phyloP scores from a whole-genome alignment of 345 rosid species.

The Gossypium longicalyx region DNA sequence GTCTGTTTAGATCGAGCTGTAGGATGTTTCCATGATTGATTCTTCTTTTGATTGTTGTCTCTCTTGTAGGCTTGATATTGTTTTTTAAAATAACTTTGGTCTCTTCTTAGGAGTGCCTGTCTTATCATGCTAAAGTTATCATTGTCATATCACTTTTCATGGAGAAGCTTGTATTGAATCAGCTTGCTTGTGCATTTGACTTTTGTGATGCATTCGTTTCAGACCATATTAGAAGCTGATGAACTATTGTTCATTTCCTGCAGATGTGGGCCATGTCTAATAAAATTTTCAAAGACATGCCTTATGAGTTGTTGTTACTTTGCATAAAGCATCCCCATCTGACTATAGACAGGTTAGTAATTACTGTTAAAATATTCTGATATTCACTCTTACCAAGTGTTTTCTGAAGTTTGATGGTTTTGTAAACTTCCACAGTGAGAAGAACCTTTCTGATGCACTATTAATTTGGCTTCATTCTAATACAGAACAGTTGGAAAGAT shows the following conservation, averaged over 20 bases:
- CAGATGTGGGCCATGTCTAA: slow-evolving; percentile 59
- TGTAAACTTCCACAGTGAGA: slow-evolving; percentile 52
- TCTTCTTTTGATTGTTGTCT: not conserved
- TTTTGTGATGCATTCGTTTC: not conserved
- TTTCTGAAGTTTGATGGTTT: slow-evolving; percentile 31
- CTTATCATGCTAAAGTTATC: not conserved
- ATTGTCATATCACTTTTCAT: not conserved
- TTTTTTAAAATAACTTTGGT: not conserved
- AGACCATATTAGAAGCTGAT: slow-evolving; percentile 14
- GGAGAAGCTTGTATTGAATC: not conserved
- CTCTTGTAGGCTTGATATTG: not conserved
- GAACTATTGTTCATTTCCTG: slow-evolving; percentile 26
- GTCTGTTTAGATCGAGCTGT: not conserved
- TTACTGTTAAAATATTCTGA: not conserved
- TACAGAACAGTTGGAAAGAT: slow-evolving; percentile 24
- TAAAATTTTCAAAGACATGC: slow-evolving; percentile 43
- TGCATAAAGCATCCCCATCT: slow-evolving; percentile 58
- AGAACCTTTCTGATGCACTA: slow-evolving; percentile 64
- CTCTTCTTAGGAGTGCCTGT: not conserved
- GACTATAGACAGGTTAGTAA: slow-evolving; percentile 54
- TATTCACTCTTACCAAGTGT: not conserved
- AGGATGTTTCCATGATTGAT: not conserved
- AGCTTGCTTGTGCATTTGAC: not conserved
- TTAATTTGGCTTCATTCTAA: slow-evolving; percentile 56
- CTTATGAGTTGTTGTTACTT: slow-evolving; percentile 42